Percentiles rank a stretch among this genome's conserved stretches.
These are phyloP conservation scores for Pythium plurisporium DNA, from an alignment of 352 stramenopile species.

Conservation along the genomic window DNA sequence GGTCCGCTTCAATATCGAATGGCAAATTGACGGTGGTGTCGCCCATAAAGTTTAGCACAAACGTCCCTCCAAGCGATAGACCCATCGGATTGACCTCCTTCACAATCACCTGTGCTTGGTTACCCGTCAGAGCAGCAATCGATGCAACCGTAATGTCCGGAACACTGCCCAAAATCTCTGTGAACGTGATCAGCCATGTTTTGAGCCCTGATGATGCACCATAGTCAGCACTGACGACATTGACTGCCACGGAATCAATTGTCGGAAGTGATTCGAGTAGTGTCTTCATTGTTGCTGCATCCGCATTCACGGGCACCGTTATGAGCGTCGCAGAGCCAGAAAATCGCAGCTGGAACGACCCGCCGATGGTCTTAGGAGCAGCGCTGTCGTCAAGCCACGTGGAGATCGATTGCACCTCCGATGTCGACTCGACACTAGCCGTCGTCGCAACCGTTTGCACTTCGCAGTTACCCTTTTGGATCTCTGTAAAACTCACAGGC, in stretches of 20 bases:
- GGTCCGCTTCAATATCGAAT: conserved; percentile 84
- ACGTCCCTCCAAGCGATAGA: conserved; percentile 86
- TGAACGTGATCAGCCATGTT: conserved; percentile 90
- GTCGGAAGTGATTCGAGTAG: conserved; percentile 69
- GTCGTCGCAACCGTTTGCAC: conserved; percentile 93
- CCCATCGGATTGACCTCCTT: conserved; percentile 70
- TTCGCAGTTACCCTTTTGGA: conserved; percentile 89
- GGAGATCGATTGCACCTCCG: conserved; percentile 87
- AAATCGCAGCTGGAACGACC: conserved; percentile 68
- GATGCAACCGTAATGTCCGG: conserved; percentile 65
- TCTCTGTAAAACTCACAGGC: conserved; percentile 42
- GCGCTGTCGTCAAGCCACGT: conserved; percentile 59
- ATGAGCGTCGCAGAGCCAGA: conserved; percentile 37
- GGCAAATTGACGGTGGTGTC: conserved; percentile 89
- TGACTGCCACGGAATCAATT: conserved; percentile 75
- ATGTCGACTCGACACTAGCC: conserved; percentile 84
- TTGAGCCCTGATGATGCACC: conserved; percentile 35
- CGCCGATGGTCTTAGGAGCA: conserved; percentile 31
- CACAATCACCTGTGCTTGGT: conserved; percentile 45
- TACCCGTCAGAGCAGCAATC: conserved; percentile 58
- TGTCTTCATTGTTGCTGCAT: conserved; percentile 38
- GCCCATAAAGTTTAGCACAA: conserved; percentile 91
- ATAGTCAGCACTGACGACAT: conserved; percentile 46
- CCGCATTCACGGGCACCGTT: conserved; percentile 35
- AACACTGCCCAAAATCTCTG: conserved; percentile 89